Conservation (phyloP, 257 asterid genomes). For the Datura wrightii region DNA sequence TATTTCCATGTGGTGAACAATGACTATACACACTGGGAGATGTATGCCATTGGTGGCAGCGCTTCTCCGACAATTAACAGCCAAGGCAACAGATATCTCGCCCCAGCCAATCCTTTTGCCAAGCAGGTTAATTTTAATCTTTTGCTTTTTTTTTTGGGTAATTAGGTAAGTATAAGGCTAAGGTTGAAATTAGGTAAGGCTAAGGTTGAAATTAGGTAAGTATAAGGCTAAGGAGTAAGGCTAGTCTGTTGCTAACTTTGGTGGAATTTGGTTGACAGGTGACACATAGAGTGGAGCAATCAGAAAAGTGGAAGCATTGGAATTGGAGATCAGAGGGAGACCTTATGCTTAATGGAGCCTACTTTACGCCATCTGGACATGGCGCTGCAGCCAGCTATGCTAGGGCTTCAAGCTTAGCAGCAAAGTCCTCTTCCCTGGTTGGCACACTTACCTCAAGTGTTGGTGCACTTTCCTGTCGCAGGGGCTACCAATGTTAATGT, state of each 20-base stretch:
- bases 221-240: too few species aligned
- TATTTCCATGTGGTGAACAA: slow-evolving; percentile 93
- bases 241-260: neutral
- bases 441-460: slow-evolving; percentile 70
- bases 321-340: slow-evolving; percentile 97
- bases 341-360: slow-evolving; percentile 91
- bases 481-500: slow-evolving; percentile 60
- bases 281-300: slow-evolving; percentile 64
- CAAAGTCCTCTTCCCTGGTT: slow-evolving; percentile 76
- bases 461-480: slow-evolving; percentile 72
- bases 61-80: slow-evolving; percentile 94
- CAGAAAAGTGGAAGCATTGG: slow-evolving; percentile 72
- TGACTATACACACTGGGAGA: slow-evolving; percentile 89
- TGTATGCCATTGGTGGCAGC: slow-evolving; percentile 98
- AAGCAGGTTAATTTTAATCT: slow-evolving; percentile 61
- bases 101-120: slow-evolving; percentile 76
- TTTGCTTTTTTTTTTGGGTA: neutral
- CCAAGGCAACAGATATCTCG: slow-evolving; percentile 90
- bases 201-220: too few species aligned
- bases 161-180: neutral
- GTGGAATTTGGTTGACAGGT: slow-evolving; percentile 51
- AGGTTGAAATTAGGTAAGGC: too few species aligned
- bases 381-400: slow-evolving; percentile 78
- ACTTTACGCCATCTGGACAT: slow-evolving; percentile 72
- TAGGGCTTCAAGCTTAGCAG: slow-evolving; percentile 84